phyloP scores from a whole-genome alignment of 805 yeast species.

The Zygosaccharomyces siamensis region DNA sequence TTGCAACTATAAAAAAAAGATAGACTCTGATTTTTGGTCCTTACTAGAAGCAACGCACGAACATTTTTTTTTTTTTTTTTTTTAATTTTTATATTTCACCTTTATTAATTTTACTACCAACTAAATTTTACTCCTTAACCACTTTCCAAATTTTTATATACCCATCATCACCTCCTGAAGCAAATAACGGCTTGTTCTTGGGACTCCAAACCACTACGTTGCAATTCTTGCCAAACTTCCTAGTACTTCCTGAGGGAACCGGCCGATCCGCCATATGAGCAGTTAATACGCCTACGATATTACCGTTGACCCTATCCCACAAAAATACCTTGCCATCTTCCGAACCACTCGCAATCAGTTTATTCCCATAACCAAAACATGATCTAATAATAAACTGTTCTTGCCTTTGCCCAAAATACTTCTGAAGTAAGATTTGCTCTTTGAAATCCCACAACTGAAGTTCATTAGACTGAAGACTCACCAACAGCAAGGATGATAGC shows the following conservation, averaged over 20 bases:
- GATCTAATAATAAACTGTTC: conserved; percentile 66
- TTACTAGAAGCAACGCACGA: neutral
- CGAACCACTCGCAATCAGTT: conserved; percentile 71
- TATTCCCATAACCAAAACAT: conserved; percentile 68
- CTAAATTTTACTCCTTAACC: conserved; percentile 21
- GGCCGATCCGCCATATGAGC: conserved; percentile 27
- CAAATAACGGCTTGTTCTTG: conserved; percentile 48
- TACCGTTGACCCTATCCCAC: conserved; percentile 73
- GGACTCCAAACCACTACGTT: conserved; percentile 79
- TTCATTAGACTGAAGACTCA: conserved; percentile 70
- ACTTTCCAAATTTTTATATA: conserved; percentile 65
- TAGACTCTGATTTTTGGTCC: neutral
- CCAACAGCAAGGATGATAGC: conserved; percentile 39
- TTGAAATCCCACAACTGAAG: conserved; percentile 76
- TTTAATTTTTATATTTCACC: too few species aligned
- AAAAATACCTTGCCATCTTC: conserved; percentile 75
- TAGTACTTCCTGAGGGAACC: conserved; percentile 13
- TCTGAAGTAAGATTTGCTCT: conserved; percentile 52
- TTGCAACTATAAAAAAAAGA: neutral
- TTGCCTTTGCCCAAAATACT: conserved; percentile 69
- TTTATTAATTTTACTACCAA: neutral
- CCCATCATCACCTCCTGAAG: conserved; percentile 81
- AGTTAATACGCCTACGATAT: conserved; percentile 43
- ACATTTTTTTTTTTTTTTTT: too few species aligned
- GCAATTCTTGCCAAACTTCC: conserved; percentile 39